Base-by-base conservation (phyloP, 2,329 filamentous ascomycete species). In the Penicillium griseofulvum region DNA sequence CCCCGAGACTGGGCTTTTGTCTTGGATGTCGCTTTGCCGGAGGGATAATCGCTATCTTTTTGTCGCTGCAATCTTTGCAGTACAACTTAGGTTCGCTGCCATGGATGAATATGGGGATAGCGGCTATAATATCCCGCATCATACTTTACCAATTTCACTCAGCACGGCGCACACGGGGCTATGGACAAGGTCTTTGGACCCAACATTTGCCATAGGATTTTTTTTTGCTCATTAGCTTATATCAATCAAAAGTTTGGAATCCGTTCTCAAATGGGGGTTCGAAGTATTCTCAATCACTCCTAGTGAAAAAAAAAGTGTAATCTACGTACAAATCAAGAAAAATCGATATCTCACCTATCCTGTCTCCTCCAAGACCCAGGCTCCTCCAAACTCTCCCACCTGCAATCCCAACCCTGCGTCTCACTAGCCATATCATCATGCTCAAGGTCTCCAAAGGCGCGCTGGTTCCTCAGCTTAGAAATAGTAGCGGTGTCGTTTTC, bases 401-500 rank as follows among this genome's bases (percentile, higher is more conserved):
- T 63, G 28, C 67, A 64, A 66, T 76, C 74, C 73, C 74, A 76
- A 2, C 70, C 70, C 9, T 57, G 53, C 17, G 50, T 49, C 48
- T 67, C 68, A 44, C 63, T 56, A 2, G 26, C 59, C 14, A 52
- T 26, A 57, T 69, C 62, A 6, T 60, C 58, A 8, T 57, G 45
- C 5, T 53, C 56, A 14, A 70, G 42, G 17, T 56, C 54, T 54
- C 56, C 62, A 31, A 71, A 70, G 0, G 66, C 61, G 54, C 68
- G 62, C 59, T 76, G 74, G 24, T 61, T 68, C 53, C 73, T 68
- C 49, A 76, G 50, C 52, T 67, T 71, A 9, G 71, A 68, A 4
- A 68, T 68, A 16, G 63, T 66, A 10, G 64, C 68, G 22, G 62
- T 60, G 45, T 73, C 67, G 48, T 67, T 67, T 2, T 62, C 60